Conservation (phyloP, 2,329 filamentous ascomycete species). For the Neofusicoccum sp. region DNA sequence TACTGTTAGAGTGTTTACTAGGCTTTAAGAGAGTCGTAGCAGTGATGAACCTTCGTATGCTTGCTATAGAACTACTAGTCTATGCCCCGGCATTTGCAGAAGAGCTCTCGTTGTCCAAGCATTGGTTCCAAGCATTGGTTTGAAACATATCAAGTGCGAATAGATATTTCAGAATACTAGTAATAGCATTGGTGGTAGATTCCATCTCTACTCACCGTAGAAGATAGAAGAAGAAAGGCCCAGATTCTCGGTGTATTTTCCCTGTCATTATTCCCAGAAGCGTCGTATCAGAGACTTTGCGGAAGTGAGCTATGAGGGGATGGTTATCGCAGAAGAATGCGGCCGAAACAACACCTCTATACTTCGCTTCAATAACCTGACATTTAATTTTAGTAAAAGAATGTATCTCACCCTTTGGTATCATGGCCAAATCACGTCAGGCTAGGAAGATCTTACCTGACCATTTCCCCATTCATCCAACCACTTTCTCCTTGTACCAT, state of each 20-base stretch:
- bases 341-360: slow-evolving; percentile 30
- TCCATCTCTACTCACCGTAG: neutral
- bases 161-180: too few relatives aligned
- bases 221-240: neutral
- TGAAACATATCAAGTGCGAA: too few relatives aligned
- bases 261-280: slow-evolving; percentile 32
- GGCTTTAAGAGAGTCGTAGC: too few relatives aligned
- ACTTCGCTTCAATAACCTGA: slow-evolving; percentile 27
- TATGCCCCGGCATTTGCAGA: too few relatives aligned
- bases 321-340: slow-evolving; percentile 35
- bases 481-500: neutral
- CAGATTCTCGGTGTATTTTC: neutral
- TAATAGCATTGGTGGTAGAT: too few relatives aligned
- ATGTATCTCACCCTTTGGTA: too few relatives aligned
- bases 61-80: too few relatives aligned
- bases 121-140: too few relatives aligned
- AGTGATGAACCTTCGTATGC: too few relatives aligned
- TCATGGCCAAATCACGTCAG: too few relatives aligned
- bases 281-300: slow-evolving; percentile 30
- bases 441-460: neutral
- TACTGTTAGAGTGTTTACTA: too few relatives aligned
- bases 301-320: slow-evolving; percentile 35
- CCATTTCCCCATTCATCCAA: neutral
- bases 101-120: too few relatives aligned
- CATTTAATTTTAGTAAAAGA: neutral